Evolutionary conservation across 495 filamentous ascomycete genomes (phyloP).

Genomic region (Aspergillus taichungensis): DNA sequence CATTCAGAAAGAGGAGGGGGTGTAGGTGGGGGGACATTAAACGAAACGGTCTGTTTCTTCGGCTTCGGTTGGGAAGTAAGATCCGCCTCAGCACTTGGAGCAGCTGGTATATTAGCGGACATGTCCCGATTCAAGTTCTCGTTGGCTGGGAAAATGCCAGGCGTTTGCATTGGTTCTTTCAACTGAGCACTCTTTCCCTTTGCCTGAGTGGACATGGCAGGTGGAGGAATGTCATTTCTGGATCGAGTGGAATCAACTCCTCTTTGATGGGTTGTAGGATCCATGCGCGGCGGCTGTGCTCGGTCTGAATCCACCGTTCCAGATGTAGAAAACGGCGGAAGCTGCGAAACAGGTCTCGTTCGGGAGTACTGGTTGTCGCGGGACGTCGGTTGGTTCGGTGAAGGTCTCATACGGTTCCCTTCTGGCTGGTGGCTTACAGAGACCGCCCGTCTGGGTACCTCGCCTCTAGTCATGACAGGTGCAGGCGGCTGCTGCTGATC

Average conservation of each 20-base stretch:
- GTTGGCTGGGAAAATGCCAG: not conserved
- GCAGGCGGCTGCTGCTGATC: constrained; percentile 7
- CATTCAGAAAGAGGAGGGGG: constrained; percentile 39
- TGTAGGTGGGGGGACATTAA: constrained; percentile 40
- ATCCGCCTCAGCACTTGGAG: constrained; percentile 14
- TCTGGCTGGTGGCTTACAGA: constrained; percentile 19
- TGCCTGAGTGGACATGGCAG: not conserved
- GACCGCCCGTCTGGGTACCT: constrained; percentile 21
- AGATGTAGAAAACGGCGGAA: not conserved
- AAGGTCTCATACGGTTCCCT: constrained; percentile 2
- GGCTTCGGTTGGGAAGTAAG: constrained; percentile 22
- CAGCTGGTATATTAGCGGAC: constrained; percentile 8
- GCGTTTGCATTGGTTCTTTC: not conserved
- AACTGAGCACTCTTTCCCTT: not conserved
- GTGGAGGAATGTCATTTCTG: not conserved
- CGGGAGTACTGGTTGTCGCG: constrained; percentile 1
- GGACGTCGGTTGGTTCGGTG: constrained; percentile 9
- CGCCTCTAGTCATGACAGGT: constrained; percentile 14
- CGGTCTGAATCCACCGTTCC: not conserved
- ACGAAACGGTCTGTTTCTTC: constrained; percentile 37
- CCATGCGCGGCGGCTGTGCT: not conserved
- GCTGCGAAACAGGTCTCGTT: not conserved
- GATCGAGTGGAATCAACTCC: not conserved
- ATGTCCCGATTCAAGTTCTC: constrained; percentile 8
- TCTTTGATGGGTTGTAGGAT: not conserved